These are phyloP conservation scores for Lathyrus sativus DNA, from an alignment of 306 rosid species.

Conservation along the genomic window DNA sequence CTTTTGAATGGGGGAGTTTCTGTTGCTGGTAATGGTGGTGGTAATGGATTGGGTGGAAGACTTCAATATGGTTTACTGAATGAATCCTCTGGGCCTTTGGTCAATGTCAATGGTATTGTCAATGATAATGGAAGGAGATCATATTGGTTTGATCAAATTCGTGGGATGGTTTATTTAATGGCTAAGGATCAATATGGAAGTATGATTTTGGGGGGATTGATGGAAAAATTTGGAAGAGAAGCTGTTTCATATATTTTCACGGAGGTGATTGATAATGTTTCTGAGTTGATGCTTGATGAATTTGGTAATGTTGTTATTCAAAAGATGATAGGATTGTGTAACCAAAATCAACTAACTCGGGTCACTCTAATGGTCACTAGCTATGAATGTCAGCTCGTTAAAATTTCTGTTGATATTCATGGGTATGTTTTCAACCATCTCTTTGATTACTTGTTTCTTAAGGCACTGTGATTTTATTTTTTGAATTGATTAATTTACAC, in stretches of 20 bases:
- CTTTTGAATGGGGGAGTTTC: constrained; percentile 3
- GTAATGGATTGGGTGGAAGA: background rate
- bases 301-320: constrained; percentile 62
- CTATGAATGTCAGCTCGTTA: constrained; percentile 28
- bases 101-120: background rate
- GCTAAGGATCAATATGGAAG: constrained; percentile 52
- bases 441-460: constrained; percentile 14
- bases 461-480: background rate
- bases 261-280: constrained; percentile 46
- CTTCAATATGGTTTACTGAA: background rate
- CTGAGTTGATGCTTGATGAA: constrained; percentile 49
- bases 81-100: background rate
- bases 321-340: constrained; percentile 54
- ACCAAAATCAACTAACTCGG: constrained; percentile 52
- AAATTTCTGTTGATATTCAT: constrained; percentile 45
- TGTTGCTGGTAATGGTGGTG: background rate
- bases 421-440: constrained; percentile 53
- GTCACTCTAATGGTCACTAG: constrained; percentile 39
- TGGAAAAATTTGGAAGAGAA: constrained; percentile 33
- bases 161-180: constrained; percentile 37
- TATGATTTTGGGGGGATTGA: constrained; percentile 40
- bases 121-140: background rate
- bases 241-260: constrained; percentile 34
- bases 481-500: background rate
- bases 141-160: constrained; percentile 24